These are phyloP conservation scores for Durio zibethinus DNA, from an alignment of 345 rosid genomes.

Conservation along the genomic window DNA sequence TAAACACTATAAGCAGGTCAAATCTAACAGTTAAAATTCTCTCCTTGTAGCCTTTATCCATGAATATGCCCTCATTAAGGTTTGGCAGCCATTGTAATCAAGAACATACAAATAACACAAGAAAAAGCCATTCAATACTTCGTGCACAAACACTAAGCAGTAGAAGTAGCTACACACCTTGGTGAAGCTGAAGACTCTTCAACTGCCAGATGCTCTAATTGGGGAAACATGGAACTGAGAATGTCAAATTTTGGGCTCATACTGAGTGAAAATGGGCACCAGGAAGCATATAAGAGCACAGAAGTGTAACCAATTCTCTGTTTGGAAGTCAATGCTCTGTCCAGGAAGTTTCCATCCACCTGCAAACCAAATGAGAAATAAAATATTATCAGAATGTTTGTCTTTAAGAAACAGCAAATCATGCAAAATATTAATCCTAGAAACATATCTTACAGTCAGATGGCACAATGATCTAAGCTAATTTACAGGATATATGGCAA, in stretches of 20 bases:
- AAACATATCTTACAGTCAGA: not conserved
- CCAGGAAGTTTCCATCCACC: slow-evolving; percentile 70
- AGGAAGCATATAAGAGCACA: slow-evolving; percentile 76
- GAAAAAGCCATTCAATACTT: not conserved
- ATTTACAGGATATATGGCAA: not conserved
- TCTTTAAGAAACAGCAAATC: not conserved
- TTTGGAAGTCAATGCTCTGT: slow-evolving; percentile 45
- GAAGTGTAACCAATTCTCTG: slow-evolving; percentile 35
- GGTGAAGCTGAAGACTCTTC: slow-evolving; percentile 73
- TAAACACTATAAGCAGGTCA: not conserved
- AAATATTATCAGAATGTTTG: not conserved
- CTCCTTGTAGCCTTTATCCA: no score
- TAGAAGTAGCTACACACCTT: slow-evolving; percentile 47
- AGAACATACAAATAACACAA: not conserved
- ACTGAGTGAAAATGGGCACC: slow-evolving; percentile 70
- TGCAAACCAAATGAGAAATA: slow-evolving; percentile 20
- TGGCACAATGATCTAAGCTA: not conserved
- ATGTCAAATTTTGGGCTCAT: slow-evolving; percentile 48
- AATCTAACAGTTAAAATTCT: not conserved
- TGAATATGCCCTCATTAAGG: not conserved
- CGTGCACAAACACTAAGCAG: slow-evolving; percentile 1
- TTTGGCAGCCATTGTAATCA: not conserved
- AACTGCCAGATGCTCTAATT: slow-evolving; percentile 58
- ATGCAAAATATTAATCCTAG: slow-evolving; percentile 1
- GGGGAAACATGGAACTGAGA: slow-evolving; percentile 80